Evolutionary conservation across 768 basidiomycete genomes (phyloP).

Genomic region (Lactarius indigo): DNA sequence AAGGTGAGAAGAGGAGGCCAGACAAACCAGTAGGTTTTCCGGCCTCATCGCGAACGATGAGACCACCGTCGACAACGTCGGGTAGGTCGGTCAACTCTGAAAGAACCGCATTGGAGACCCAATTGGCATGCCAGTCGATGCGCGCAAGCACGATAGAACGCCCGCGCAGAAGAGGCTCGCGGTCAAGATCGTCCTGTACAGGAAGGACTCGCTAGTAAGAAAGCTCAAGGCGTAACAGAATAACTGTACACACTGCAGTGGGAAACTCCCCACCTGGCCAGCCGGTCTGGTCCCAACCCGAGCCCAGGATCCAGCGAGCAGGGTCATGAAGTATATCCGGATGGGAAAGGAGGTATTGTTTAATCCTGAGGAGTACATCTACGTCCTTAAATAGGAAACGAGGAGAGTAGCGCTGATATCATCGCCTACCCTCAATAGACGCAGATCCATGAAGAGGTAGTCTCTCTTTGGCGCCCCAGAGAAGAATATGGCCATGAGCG

Average conservation of each 20-base stretch:
- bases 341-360: conserved; percentile 52
- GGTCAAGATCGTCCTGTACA: conserved; percentile 64
- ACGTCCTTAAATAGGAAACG: conserved; percentile 4
- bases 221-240: background rate
- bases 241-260: conserved; percentile 50
- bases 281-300: conserved; percentile 93
- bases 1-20: background rate
- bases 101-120: conserved; percentile 78
- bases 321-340: conserved; percentile 53
- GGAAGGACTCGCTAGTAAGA: background rate
- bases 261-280: conserved; percentile 62
- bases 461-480: conserved; percentile 68
- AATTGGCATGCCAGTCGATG: conserved; percentile 81
- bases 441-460: conserved; percentile 57
- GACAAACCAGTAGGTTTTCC: conserved; percentile 67
- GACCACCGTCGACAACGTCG: conserved; percentile 62
- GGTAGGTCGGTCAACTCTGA: conserved; percentile 62
- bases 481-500: conserved; percentile 74
- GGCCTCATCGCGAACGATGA: conserved; percentile 56
- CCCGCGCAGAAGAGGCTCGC: conserved; percentile 60
- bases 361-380: conserved; percentile 66
- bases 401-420: background rate
- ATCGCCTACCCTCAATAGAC: conserved; percentile 53
- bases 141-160: conserved; percentile 71
- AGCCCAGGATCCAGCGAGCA: conserved; percentile 71